These are phyloP conservation scores for Globisporangium viniferum DNA, from an alignment of 352 stramenopile species.

Conservation along the genomic window DNA sequence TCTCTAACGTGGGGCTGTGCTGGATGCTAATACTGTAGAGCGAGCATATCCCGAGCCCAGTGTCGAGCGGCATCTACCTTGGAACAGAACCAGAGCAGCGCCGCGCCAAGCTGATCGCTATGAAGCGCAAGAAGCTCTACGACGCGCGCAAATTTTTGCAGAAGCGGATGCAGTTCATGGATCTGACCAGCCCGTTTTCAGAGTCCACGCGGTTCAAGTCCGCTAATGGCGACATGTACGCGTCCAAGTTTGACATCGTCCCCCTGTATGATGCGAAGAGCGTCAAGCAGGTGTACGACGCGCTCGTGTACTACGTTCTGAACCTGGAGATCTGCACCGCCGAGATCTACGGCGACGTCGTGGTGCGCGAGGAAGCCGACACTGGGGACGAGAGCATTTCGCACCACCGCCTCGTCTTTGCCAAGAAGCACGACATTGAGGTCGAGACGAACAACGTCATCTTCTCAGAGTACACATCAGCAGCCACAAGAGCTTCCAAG, in stretches of 20 bases:
- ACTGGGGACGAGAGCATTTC: background rate
- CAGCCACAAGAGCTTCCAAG: background rate
- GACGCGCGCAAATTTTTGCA: conserved; percentile 2
- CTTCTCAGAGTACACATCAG: background rate
- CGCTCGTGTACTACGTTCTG: background rate
- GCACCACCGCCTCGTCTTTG: conserved; percentile 1
- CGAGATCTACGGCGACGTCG: background rate
- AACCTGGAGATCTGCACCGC: conserved; percentile 4
- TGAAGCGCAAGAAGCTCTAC: conserved; percentile 5
- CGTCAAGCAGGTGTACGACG: conserved; percentile 10
- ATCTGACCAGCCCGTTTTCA: background rate
- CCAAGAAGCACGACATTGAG: background rate
- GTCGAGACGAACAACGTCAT: conserved; percentile 7
- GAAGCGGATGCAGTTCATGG: background rate
- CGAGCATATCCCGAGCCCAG: background rate
- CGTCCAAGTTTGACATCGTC: background rate
- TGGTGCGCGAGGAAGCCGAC: background rate
- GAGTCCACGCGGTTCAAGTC: background rate
- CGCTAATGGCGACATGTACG: background rate
- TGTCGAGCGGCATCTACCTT: conserved; percentile 1
- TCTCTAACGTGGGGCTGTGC: background rate
- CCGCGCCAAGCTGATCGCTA: background rate
- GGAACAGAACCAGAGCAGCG: background rate
- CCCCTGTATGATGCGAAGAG: background rate
- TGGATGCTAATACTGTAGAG: background rate